These are phyloP conservation scores for Tetrapyrgos nigripes DNA, from an alignment of 1,284 basidiomycete genomes.

Conservation along the genomic window DNA sequence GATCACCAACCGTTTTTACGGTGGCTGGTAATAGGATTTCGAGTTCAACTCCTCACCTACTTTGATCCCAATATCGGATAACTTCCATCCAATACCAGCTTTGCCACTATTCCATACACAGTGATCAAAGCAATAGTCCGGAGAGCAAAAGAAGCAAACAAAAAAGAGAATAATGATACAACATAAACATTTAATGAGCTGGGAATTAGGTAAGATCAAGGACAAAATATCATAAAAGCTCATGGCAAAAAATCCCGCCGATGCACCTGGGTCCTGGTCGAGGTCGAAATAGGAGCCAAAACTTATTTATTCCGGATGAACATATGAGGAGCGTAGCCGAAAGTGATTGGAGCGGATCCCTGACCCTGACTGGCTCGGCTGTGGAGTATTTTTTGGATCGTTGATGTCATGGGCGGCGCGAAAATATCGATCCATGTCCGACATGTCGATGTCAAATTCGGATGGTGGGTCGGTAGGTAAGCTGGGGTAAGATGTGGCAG, in stretches of 20 bases:
- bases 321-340: conserved; percentile 21
- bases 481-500: conserved; percentile 12
- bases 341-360: conserved; percentile 18
- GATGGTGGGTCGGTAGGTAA: conserved; percentile 24
- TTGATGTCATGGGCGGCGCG: conserved; percentile 31
- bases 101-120: conserved; percentile 19
- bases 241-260: conserved; percentile 1
- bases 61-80: conserved; percentile 23
- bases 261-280: background rate
- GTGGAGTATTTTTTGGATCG: conserved; percentile 40
- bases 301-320: conserved; percentile 18
- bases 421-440: conserved; percentile 83
- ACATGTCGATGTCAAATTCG: conserved; percentile 71
- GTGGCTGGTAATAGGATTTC: conserved; percentile 26
- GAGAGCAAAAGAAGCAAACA: conserved; percentile 4
- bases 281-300: conserved; percentile 3
- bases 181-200: conserved; percentile 18
- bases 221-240: conserved; percentile 2
- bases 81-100: conserved; percentile 21
- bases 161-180: conserved; percentile 20
- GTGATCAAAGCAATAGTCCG: conserved; percentile 5
- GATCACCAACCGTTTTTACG: conserved; percentile 8
- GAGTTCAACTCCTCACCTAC: conserved; percentile 22
- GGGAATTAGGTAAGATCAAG: conserved; percentile 16
- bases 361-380: background rate